A percentile compares a stretch with the other conserved stretches of the same genome.
These are phyloP conservation scores for Saturnispora halmiae DNA, from an alignment of 805 yeast genomes.

Conservation along the genomic window DNA sequence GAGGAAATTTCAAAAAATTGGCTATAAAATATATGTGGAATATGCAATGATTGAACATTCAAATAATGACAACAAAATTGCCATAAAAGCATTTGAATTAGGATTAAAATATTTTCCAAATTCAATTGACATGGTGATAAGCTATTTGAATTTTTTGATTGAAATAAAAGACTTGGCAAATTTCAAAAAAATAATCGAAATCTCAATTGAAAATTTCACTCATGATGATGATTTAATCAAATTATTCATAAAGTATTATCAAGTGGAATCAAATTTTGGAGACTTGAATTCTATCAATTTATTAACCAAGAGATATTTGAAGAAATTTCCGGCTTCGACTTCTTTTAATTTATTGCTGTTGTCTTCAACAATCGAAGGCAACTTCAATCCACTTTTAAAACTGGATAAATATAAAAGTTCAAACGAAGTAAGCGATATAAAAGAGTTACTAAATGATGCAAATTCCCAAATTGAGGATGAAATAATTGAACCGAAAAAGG, in stretches of 20 bases:
- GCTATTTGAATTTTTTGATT: constrained; percentile 66
- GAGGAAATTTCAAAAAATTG: constrained; percentile 51
- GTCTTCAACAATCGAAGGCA: constrained; percentile 17
- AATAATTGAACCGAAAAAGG: constrained; percentile 14
- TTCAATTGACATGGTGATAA: constrained; percentile 52
- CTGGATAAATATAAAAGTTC: constrained; percentile 25
- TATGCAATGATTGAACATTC: constrained; percentile 76
- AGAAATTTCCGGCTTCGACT: constrained; percentile 55
- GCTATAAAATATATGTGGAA: constrained; percentile 71
- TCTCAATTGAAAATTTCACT: constrained; percentile 49
- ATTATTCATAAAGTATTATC: constrained; percentile 50
- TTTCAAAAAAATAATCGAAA: constrained; percentile 76
- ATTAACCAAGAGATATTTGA: constrained; percentile 57
- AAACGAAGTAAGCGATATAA: constrained; percentile 2
- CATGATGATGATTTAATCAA: constrained; percentile 30
- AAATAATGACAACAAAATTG: constrained; percentile 56
- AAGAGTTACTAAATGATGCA: constrained; percentile 16
- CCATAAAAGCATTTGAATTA: constrained; percentile 66
- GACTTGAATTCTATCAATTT: constrained; percentile 57
- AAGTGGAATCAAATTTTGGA: constrained; percentile 62
- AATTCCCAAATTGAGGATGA: constrained; percentile 1
- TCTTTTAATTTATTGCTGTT: constrained; percentile 20
- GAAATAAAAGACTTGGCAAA: constrained; percentile 56
- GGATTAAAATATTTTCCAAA: constrained; percentile 51
- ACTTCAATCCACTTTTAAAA: constrained; percentile 27